These are phyloP conservation scores for Phytophthora pseudosyringae DNA, from an alignment of 352 stramenopile species.

Conservation along the genomic window DNA sequence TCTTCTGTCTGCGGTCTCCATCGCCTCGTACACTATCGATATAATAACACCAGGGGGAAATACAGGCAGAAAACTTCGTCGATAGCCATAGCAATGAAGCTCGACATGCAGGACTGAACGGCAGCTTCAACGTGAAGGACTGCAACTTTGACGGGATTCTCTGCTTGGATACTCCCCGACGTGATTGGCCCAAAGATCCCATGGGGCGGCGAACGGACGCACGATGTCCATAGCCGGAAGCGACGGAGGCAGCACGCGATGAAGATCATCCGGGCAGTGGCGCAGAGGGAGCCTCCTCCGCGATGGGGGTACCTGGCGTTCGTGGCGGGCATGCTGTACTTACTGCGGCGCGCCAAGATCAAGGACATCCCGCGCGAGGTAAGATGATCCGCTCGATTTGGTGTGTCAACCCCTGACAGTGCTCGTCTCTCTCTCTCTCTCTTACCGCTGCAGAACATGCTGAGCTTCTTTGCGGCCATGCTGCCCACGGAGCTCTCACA, in stretches of 20 bases:
- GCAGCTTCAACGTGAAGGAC: too few relatives aligned
- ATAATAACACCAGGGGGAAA: too few relatives aligned
- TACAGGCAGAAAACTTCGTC: background rate
- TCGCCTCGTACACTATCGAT: too few relatives aligned
- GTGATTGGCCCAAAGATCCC: constrained; percentile 20
- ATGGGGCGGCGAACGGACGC: constrained; percentile 13
- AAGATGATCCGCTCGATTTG: background rate
- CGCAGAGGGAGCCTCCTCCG: constrained; percentile 25
- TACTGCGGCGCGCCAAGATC: constrained; percentile 48
- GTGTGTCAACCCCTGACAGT: constrained; percentile 4
- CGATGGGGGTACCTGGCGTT: constrained; percentile 54
- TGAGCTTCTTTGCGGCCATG: constrained; percentile 65
- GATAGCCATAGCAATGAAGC: too few relatives aligned
- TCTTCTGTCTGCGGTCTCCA: too few relatives aligned
- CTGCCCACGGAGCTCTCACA: constrained; percentile 69
- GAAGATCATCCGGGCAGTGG: constrained; percentile 45
- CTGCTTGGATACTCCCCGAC: constrained; percentile 11
- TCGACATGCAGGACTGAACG: too few relatives aligned
- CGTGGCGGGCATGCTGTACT: constrained; percentile 44
- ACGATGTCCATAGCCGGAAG: constrained; percentile 1
- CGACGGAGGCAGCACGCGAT: constrained; percentile 21
- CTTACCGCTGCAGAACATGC: constrained; percentile 39
- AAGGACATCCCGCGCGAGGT: constrained; percentile 58
- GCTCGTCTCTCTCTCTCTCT: too few relatives aligned
- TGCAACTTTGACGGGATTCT: constrained; percentile 16